Evolutionary conservation across 139 green algal species (phyloP), one percentile per base, ranked within the genome.

Genomic region (Bryopsis sp.): DNA sequence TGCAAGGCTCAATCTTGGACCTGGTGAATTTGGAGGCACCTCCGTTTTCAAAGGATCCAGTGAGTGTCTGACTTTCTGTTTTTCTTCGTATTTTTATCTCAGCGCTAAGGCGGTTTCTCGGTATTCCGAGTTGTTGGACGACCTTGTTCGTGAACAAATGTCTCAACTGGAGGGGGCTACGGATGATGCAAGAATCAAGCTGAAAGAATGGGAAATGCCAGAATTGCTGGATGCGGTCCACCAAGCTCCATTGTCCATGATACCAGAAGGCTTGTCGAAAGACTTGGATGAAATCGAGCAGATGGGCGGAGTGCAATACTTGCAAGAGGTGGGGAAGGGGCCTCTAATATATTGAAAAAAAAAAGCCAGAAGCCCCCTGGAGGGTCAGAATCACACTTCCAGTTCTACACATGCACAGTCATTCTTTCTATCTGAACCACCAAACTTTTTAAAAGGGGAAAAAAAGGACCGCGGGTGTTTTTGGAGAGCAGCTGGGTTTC

Each of bases 111-210:
- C 84, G 1, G 74, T 95, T 36, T 83, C 64, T 76, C 84, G 80
- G 50, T 96, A 96, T 81, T 91, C 80, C 2, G 85, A 96, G 57
- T 84, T 92, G 81, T 87, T 97, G 37, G 92, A 97, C 71, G 70
- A 36, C 24, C 24, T 94, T 28, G 81, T 90, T 50, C 74, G 91
- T 7, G 60, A 76, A 32, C 80, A 84, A 74, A 68, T 84, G 5
- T 72, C 83, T 35, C 33, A 47, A 48, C 74, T 97, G 73, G 81
- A 85, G 28, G 78, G 57, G 28, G 86, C 90, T 36, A 91, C 78
- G 15, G 91, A 97, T 64, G 85, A 89, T 0, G 88, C 92, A 8
- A 85, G 90, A 48, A 39, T 94, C 6, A 47, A 62, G 36, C 78
- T 97, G 50, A 22, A 8, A 8, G 73, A 84, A 70, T 73, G 54